Evolutionary conservation across 2,329 filamentous ascomycete species (phyloP).

Genomic region (Ceratocystis ficicola): DNA sequence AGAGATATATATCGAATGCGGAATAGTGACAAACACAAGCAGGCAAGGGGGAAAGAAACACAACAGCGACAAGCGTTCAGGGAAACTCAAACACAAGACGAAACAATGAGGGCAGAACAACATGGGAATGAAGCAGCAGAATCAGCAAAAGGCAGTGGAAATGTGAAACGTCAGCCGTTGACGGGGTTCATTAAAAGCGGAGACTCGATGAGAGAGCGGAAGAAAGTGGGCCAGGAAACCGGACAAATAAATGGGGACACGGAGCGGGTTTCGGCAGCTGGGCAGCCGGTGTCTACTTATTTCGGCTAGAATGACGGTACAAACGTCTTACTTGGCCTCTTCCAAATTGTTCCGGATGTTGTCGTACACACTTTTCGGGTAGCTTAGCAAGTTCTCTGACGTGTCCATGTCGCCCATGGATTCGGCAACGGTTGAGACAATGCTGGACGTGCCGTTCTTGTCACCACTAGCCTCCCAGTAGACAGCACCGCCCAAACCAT

Average conservation of each 20-base stretch:
- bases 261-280: no score
- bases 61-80: not conserved
- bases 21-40: not conserved
- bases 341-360: conserved; percentile 39
- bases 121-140: not conserved
- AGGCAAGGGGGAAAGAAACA: not conserved
- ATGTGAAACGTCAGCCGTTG: not conserved
- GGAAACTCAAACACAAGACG: not conserved
- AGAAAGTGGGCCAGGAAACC: no score
- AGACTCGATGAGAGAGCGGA: no score
- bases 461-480: conserved; percentile 78
- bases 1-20: conserved; percentile 7
- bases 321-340: conserved; percentile 12
- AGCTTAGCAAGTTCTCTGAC: conserved; percentile 41
- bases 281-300: no score
- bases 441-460: conserved; percentile 37
- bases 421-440: conserved; percentile 44
- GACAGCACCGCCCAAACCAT: conserved; percentile 60
- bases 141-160: not conserved
- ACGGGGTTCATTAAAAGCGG: not conserved
- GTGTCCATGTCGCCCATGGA: conserved; percentile 39
- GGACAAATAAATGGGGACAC: no score
- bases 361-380: conserved; percentile 45
- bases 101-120: not conserved
- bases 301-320: not conserved